Percentiles rank a stretch among this genome's conserved stretches.
Evolutionary conservation across 768 basidiomycete species (phyloP).

Genomic region (Pulveroboletus sp.): DNA sequence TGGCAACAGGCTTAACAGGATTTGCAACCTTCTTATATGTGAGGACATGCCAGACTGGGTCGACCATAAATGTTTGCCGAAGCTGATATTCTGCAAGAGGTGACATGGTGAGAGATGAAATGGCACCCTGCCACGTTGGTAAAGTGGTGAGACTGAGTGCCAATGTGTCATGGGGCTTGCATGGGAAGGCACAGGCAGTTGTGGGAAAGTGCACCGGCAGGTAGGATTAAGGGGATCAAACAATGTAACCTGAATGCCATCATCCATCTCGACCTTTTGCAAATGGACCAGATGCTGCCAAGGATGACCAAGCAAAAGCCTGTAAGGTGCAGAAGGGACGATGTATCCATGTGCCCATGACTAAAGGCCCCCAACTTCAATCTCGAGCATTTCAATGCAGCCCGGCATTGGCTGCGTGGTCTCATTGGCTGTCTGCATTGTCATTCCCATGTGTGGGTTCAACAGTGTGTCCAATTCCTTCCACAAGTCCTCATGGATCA

Average conservation of each 20-base stretch:
- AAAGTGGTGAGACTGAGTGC: background rate
- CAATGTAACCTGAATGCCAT: background rate
- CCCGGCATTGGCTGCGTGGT: background rate
- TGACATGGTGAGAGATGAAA: background rate
- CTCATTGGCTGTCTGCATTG: constrained; percentile 24
- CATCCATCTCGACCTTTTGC: constrained; percentile 1
- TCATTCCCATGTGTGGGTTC: constrained; percentile 16
- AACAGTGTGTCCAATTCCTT: constrained; percentile 6
- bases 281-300: constrained; percentile 21
- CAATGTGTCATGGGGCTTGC: too few species aligned
- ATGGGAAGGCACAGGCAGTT: background rate
- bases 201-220: background rate
- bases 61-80: background rate
- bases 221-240: constrained; percentile 1
- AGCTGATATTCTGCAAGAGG: background rate
- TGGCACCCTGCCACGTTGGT: too few species aligned
- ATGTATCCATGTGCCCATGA: constrained; percentile 25
- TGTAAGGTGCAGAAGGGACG: constrained; percentile 16
- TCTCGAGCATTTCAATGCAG: constrained; percentile 7
- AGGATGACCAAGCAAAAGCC: constrained; percentile 15
- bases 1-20: constrained; percentile 30
- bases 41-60: background rate
- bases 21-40: constrained; percentile 34
- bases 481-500: constrained; percentile 19
- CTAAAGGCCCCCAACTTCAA: constrained; percentile 14